A percentile compares a stretch with the other conserved stretches of the same genome.
Conservation (phyloP, 306 rosid species). For the Glycyrrhiza uralensis region DNA sequence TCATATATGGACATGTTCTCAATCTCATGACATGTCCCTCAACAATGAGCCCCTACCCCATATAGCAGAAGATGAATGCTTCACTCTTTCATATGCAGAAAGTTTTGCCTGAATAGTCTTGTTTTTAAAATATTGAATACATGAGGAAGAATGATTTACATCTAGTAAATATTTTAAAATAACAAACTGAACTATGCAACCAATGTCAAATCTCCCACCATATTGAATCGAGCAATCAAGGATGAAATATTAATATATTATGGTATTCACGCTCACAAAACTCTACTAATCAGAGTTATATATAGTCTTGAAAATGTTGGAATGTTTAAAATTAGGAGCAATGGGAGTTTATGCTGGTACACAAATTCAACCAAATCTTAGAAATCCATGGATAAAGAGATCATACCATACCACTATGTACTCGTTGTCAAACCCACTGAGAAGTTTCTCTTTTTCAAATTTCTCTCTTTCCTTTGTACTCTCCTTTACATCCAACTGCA, state of each 20-base stretch:
- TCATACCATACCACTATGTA: conserved; percentile 36
- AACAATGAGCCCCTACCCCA: background rate
- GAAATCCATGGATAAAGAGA: background rate
- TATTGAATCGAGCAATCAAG: background rate
- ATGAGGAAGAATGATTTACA: background rate
- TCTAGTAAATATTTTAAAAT: background rate
- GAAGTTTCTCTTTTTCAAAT: conserved; percentile 32
- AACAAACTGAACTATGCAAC: background rate
- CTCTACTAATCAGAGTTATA: background rate
- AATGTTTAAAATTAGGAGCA: background rate
- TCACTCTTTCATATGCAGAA: background rate
- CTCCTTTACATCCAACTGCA: conserved; percentile 26
- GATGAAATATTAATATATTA: background rate
- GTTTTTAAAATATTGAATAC: background rate
- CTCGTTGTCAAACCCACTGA: conserved; percentile 8
- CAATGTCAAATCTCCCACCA: background rate
- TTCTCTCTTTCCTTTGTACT: background rate
- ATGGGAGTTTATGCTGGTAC: background rate
- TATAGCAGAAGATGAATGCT: background rate
- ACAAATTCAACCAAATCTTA: background rate
- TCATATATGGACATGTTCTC: background rate
- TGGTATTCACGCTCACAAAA: background rate
- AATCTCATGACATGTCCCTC: background rate
- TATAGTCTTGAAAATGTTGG: background rate
- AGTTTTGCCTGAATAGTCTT: background rate